Evolutionary conservation across 352 stramenopile species (phyloP).

Genomic region (Globisporangium echinulatum): DNA sequence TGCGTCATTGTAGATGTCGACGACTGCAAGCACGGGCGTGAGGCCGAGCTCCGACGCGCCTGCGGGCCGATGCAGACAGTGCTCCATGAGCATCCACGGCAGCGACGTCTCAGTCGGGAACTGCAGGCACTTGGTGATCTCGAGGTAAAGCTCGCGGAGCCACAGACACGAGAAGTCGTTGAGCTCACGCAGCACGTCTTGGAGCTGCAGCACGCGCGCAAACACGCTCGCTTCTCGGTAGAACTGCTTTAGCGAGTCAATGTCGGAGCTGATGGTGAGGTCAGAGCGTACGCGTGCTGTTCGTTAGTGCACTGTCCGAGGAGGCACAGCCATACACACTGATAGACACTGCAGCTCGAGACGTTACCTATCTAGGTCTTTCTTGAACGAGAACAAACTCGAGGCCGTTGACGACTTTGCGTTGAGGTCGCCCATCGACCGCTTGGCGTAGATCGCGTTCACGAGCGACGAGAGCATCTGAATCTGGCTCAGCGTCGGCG

Average conservation of each 20-base stretch:
- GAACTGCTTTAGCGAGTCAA: slow-evolving; percentile 47
- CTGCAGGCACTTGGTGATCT: slow-evolving; percentile 56
- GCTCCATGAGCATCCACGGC: slow-evolving; percentile 74
- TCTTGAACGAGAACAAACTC: slow-evolving; percentile 57
- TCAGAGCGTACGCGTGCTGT: too few species aligned
- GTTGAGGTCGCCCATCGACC: slow-evolving; percentile 53
- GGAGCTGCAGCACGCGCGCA: slow-evolving; percentile 44
- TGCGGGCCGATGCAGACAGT: slow-evolving; percentile 27
- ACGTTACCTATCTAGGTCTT: slow-evolving; percentile 67
- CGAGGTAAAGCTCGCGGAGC: slow-evolving; percentile 79
- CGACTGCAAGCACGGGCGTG: slow-evolving; percentile 41
- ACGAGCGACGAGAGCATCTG: slow-evolving; percentile 47
- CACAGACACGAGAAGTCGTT: slow-evolving; percentile 69
- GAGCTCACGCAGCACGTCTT: slow-evolving; percentile 35
- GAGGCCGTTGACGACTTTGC: slow-evolving; percentile 27
- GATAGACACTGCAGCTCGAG: neutral
- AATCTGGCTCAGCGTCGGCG: slow-evolving; percentile 34
- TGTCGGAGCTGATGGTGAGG: slow-evolving; percentile 37
- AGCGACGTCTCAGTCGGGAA: slow-evolving; percentile 81
- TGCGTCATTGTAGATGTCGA: slow-evolving; percentile 87
- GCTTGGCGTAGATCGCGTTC: slow-evolving; percentile 57
- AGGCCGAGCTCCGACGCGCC: slow-evolving; percentile 6
- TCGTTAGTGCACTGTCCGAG: too few species aligned
- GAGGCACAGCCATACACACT: neutral
- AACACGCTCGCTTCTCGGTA: slow-evolving; percentile 46